A percentile compares a stretch with the other conserved stretches of the same genome.
phyloP scores from a whole-genome alignment of 495 filamentous ascomycete species.

The Schizothecium vesticola region DNA sequence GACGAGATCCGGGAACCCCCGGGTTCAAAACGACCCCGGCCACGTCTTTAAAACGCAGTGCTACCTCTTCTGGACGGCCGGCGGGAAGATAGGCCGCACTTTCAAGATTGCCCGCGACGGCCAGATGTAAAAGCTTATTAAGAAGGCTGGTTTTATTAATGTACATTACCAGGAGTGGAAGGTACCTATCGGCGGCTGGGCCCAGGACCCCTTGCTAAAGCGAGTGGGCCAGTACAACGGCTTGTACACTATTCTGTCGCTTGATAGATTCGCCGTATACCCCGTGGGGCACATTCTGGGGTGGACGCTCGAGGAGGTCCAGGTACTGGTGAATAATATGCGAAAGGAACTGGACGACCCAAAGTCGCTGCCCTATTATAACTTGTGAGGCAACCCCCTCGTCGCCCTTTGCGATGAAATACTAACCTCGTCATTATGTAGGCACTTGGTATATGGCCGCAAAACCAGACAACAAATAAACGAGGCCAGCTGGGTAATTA shows the following conservation, averaged over 20 bases:
- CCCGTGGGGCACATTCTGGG: slow-evolving; percentile 8
- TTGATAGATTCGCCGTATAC: slow-evolving; percentile 8
- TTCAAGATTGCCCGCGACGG: not conserved
- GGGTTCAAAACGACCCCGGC: not conserved
- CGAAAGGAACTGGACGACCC: not conserved
- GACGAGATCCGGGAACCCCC: not conserved
- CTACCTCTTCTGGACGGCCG: not conserved
- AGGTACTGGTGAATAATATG: not conserved
- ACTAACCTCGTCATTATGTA: not conserved
- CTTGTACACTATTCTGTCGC: slow-evolving; percentile 2
- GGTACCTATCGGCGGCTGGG: slow-evolving; percentile 11
- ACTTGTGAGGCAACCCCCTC: not conserved
- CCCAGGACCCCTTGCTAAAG: slow-evolving; percentile 12
- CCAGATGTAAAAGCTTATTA: not conserved
- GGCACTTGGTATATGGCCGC: not conserved
- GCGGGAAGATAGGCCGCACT: slow-evolving; percentile 4
- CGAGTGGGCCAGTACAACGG: slow-evolving; percentile 3
- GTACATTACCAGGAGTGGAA: slow-evolving; percentile 1
- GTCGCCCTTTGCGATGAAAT: not conserved
- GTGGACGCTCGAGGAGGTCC: slow-evolving; percentile 7
- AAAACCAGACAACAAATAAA: no score
- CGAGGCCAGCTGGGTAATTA: no score
- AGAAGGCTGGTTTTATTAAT: not conserved
- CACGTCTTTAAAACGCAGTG: slow-evolving; percentile 8
- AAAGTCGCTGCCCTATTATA: slow-evolving; percentile 1